A percentile compares a stretch with the other conserved stretches of the same genome.
Evolutionary conservation across 176 grass and related monocot species (phyloP).

Genomic region (Eleusine indica): DNA sequence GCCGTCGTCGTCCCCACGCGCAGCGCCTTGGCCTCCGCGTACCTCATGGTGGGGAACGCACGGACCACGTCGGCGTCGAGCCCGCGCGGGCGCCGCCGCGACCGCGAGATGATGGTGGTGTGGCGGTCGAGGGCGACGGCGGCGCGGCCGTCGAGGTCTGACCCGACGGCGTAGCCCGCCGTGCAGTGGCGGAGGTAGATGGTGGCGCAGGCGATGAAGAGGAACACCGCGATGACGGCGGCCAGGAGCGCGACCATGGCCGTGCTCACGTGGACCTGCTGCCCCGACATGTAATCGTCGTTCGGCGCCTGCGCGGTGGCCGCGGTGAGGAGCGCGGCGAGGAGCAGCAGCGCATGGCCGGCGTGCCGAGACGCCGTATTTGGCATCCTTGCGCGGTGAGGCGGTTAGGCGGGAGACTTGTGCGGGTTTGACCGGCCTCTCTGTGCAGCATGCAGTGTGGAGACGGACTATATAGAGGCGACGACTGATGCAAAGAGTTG

Average conservation of each 20-base stretch:
- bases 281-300: not conserved
- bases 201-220: conserved; percentile 43
- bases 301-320: conserved; percentile 30
- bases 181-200: conserved; percentile 57
- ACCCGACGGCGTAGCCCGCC: conserved; percentile 13
- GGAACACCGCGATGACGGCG: conserved; percentile 43
- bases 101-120: conserved; percentile 10
- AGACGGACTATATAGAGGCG: conserved; percentile 31
- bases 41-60: conserved; percentile 72
- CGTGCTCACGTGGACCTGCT: conserved; percentile 39
- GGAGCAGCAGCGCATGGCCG: not conserved
- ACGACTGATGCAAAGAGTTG: not conserved
- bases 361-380: conserved; percentile 11
- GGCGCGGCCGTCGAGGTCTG: conserved; percentile 15
- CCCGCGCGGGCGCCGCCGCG: conserved; percentile 34
- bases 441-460: conserved; percentile 33
- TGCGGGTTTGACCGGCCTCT: not conserved
- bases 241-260: conserved; percentile 39
- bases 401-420: not conserved
- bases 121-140: not conserved
- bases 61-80: conserved; percentile 61
- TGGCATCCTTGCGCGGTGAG: not conserved
- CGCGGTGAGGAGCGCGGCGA: conserved; percentile 14
- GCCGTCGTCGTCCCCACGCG: conserved; percentile 40
- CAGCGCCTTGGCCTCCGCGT: conserved; percentile 65